Conservation (phyloP, 768 basidiomycete genomes). For the Mycena leptocephala region DNA sequence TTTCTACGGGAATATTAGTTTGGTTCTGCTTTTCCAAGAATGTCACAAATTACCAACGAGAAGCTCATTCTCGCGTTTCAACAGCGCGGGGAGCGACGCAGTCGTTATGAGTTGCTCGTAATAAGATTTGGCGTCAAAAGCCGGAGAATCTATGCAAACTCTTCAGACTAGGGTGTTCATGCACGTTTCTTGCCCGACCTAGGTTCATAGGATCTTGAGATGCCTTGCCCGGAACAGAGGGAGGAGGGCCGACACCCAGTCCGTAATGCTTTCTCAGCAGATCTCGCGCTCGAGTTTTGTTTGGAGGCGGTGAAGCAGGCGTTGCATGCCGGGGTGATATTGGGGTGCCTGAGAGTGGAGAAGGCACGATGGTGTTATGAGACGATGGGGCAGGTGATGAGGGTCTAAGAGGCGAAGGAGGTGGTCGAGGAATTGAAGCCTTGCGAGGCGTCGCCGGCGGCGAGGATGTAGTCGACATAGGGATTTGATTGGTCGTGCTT, state of each 20-base stretch:
- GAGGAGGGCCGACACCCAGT: conserved; percentile 81
- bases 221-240: conserved; percentile 67
- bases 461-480: conserved; percentile 28
- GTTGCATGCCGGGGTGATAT: conserved; percentile 49
- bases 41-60: conserved; percentile 66
- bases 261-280: conserved; percentile 91
- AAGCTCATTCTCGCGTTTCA: conserved; percentile 89
- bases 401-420: conserved; percentile 64
- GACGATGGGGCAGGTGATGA: conserved; percentile 47
- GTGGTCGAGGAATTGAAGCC: conserved; percentile 50
- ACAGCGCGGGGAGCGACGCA: conserved; percentile 77
- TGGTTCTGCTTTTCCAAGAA: background rate
- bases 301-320: conserved; percentile 48
- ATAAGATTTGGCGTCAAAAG: conserved; percentile 88
- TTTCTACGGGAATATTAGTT: conserved; percentile 68
- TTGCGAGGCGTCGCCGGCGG: conserved; percentile 43
- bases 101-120: conserved; percentile 92
- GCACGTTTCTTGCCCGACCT: conserved; percentile 59
- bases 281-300: conserved; percentile 79
- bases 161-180: conserved; percentile 14
- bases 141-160: conserved; percentile 74
- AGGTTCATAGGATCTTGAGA: conserved; percentile 86
- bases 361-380: conserved; percentile 40
- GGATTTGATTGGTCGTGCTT: background rate
- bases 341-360: conserved; percentile 33